phyloP scores from a whole-genome alignment of 2,329 filamentous ascomycete species.

The Zasmidium citrigriseum region DNA sequence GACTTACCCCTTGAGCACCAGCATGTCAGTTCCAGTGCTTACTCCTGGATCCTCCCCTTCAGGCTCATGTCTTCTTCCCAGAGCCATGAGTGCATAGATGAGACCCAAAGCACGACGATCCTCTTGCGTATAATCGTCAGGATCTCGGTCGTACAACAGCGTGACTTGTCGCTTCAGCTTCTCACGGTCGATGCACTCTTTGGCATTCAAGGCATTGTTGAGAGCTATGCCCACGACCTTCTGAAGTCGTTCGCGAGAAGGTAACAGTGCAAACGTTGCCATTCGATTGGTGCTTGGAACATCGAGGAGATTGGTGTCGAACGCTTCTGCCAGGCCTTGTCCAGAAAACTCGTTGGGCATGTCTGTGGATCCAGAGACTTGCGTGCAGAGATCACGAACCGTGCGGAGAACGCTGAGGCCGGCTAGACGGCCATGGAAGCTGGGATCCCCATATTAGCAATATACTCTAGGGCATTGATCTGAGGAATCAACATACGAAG shows the following conservation, averaged over 20 bases:
- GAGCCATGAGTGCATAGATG: slow-evolving; percentile 12
- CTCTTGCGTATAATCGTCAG: slow-evolving; percentile 9
- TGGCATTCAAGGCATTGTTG: slow-evolving; percentile 9
- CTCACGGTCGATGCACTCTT: slow-evolving; percentile 3
- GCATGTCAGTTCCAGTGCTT: background rate
- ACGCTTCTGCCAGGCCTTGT: background rate
- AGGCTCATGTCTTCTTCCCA: slow-evolving; percentile 10
- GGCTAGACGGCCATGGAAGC: slow-evolving; percentile 9
- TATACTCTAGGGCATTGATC: background rate
- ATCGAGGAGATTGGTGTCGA: background rate
- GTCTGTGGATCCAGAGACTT: slow-evolving; percentile 9
- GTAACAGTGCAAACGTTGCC: slow-evolving; percentile 18
- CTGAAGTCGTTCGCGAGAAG: slow-evolving; percentile 14
- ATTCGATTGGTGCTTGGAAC: background rate
- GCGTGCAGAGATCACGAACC: slow-evolving; percentile 6
- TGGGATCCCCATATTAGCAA: background rate
- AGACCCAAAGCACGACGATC: slow-evolving; percentile 11
- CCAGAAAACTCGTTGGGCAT: background rate
- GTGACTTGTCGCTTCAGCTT: slow-evolving; percentile 1
- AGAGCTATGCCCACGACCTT: slow-evolving; percentile 15
- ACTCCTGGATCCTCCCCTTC: background rate
- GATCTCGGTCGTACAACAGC: slow-evolving; percentile 8
- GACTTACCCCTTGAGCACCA: slow-evolving; percentile 12
- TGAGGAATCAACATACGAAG: background rate
- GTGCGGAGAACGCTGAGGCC: slow-evolving; percentile 9